A percentile compares a stretch with the other conserved stretches of the same genome.
These are phyloP conservation scores for Trichophyton equinum DNA, from an alignment of 2,329 filamentous ascomycete genomes.

Conservation along the genomic window DNA sequence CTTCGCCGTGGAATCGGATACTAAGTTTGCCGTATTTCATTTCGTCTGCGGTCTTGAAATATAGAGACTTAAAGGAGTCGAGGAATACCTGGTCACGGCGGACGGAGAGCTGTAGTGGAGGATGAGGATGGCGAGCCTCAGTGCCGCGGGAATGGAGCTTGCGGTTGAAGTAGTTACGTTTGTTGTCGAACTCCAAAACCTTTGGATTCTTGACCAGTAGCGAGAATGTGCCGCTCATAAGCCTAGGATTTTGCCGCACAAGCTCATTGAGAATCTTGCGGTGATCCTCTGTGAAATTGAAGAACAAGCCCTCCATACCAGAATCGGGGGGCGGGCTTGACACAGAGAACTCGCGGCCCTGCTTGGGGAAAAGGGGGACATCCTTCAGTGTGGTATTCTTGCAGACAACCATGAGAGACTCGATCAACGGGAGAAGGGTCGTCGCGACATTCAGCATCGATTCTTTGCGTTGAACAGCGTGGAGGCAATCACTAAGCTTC, in stretches of 20 bases:
- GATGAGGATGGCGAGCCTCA: slow-evolving; percentile 58
- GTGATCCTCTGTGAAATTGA: slow-evolving; percentile 94
- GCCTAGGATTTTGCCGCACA: slow-evolving; percentile 88
- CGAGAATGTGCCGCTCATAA: slow-evolving; percentile 97
- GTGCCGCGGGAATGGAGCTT: slow-evolving; percentile 68
- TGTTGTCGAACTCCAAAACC: slow-evolving; percentile 98
- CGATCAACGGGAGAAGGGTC: slow-evolving; percentile 84
- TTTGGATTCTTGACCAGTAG: slow-evolving; percentile 96
- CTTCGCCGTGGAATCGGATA: slow-evolving; percentile 92
- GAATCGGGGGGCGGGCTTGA: slow-evolving; percentile 68
- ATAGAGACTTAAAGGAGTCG: slow-evolving; percentile 95
- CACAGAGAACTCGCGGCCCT: slow-evolving; percentile 55
- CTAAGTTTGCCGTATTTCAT: slow-evolving; percentile 99
- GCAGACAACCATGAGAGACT: slow-evolving; percentile 97
- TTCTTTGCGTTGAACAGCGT: slow-evolving; percentile 77
- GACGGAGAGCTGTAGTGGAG: slow-evolving; percentile 73
- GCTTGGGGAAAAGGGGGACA: slow-evolving; percentile 36
- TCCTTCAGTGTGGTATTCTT: slow-evolving; percentile 86
- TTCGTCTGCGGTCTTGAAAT: slow-evolving; percentile 91
- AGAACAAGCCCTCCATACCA: slow-evolving; percentile 82
- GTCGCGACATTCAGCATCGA: slow-evolving; percentile 96
- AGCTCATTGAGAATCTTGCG: slow-evolving; percentile 96
- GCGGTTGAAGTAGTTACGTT: slow-evolving; percentile 96
- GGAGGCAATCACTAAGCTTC: slow-evolving; percentile 78
- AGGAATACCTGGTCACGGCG: slow-evolving; percentile 93